Evolutionary conservation across 139 green algal genomes (phyloP).

Genomic region (Coelastrella sp.): DNA sequence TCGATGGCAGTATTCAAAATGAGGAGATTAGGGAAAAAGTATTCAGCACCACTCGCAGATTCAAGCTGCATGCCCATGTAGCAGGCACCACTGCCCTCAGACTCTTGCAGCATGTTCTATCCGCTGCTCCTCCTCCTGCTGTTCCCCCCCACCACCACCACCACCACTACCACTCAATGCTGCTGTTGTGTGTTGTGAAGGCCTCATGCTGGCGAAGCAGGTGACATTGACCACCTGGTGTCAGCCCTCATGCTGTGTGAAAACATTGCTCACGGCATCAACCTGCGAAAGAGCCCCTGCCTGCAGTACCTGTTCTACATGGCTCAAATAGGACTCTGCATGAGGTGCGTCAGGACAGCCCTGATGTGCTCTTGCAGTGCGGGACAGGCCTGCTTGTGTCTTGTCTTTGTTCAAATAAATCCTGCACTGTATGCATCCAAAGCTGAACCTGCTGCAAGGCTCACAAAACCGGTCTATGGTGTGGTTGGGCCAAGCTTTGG

Average conservation of each 20-base stretch:
- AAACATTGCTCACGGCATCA: conserved; percentile 99
- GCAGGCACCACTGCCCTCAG: too few relatives aligned
- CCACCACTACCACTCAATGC: not conserved
- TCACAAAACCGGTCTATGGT: too few relatives aligned
- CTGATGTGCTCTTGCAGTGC: not conserved
- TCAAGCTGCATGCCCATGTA: too few relatives aligned
- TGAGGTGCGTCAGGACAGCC: conserved; percentile 20
- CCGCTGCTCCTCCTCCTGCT: too few relatives aligned
- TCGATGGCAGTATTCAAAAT: not conserved
- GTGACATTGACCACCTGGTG: conserved; percentile 97
- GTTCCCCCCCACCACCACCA: too few relatives aligned
- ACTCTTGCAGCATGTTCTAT: too few relatives aligned
- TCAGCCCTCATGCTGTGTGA: conserved; percentile 92
- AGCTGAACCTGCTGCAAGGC: too few relatives aligned
- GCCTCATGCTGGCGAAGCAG: conserved; percentile 85
- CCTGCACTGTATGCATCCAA: conserved; percentile 78
- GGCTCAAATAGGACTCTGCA: conserved; percentile 76
- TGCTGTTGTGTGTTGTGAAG: conserved; percentile 49
- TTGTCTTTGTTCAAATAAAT: not conserved
- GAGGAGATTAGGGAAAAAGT: not conserved
- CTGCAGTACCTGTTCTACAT: conserved; percentile 93
- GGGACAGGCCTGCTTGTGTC: not conserved
- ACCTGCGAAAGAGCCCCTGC: conserved; percentile 94
- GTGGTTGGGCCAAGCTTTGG: too few relatives aligned
- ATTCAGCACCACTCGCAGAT: too few relatives aligned